phyloP scores from a whole-genome alignment of 495 filamentous ascomycete genomes.

The Hamigera avellanea region DNA sequence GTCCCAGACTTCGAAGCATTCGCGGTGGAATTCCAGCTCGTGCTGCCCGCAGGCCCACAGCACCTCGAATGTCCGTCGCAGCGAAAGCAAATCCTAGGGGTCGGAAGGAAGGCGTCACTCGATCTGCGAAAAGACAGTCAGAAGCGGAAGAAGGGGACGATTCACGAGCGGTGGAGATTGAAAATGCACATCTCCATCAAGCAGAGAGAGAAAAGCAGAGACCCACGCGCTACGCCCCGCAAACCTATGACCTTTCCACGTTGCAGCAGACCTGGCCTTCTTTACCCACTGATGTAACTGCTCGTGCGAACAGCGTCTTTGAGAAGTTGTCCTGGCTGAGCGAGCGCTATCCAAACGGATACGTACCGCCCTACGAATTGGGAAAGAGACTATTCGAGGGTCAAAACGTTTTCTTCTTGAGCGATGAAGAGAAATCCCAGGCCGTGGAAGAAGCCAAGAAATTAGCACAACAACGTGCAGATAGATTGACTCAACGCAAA shows the following conservation, averaged over 20 bases:
- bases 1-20: constrained; percentile 15
- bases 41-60: constrained; percentile 11
- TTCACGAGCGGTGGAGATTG: constrained; percentile 12
- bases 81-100: constrained; percentile 5
- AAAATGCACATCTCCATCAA: constrained; percentile 22
- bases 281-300: constrained; percentile 21
- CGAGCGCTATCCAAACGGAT: constrained; percentile 27
- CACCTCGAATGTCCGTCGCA: constrained; percentile 1
- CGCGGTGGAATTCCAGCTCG: constrained; percentile 8
- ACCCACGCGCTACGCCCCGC: constrained; percentile 25
- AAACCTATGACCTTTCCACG: constrained; percentile 14
- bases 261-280: constrained; percentile 33
- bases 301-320: constrained; percentile 18
- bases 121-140: constrained; percentile 1
- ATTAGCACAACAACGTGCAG: constrained; percentile 25
- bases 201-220: constrained; percentile 16
- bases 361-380: constrained; percentile 26
- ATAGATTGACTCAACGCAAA: constrained; percentile 28
- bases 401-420: constrained; percentile 29
- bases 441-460: constrained; percentile 25
- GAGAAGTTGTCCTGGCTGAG: constrained; percentile 26
- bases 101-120: constrained; percentile 4
- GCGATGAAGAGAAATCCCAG: constrained; percentile 25
- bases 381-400: constrained; percentile 28
- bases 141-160: constrained; percentile 17